Evolutionary conservation across 371 early-diverging fungal species (phyloP).

Genomic region (Mucor piriformis): DNA sequence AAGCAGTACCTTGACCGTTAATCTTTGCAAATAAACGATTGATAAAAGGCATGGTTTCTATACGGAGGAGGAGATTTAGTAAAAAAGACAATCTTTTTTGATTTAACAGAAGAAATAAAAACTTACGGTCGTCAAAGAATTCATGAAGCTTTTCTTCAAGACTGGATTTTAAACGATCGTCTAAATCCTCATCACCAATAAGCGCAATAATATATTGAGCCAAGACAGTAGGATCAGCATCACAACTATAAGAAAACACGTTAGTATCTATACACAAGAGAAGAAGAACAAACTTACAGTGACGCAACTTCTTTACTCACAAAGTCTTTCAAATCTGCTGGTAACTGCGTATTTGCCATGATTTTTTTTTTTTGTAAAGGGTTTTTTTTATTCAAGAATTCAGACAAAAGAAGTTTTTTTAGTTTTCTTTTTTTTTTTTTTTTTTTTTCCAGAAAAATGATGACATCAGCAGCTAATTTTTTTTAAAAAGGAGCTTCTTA

Average conservation of each 20-base stretch:
- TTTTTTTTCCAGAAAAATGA: too few species aligned
- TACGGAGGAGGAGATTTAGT: not conserved
- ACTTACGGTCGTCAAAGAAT: slow-evolving; percentile 64
- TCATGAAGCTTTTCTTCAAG: slow-evolving; percentile 55
- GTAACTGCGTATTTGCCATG: slow-evolving; percentile 18
- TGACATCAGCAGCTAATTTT: too few species aligned
- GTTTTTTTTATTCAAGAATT: not conserved
- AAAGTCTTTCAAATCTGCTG: slow-evolving; percentile 49
- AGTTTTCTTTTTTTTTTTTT: too few species aligned
- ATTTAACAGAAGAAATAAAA: not conserved
- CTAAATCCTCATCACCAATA: slow-evolving; percentile 65
- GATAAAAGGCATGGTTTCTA: slow-evolving; percentile 74
- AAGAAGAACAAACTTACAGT: too few species aligned
- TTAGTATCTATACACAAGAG: too few species aligned
- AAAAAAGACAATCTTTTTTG: not conserved
- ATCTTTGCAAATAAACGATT: slow-evolving; percentile 60
- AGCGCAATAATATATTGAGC: slow-evolving; percentile 84
- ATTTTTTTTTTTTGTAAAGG: not conserved
- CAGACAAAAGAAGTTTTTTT: too few species aligned
- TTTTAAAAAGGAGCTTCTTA: too few species aligned
- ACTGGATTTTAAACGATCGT: slow-evolving; percentile 37
- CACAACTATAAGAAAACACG: slow-evolving; percentile 58
- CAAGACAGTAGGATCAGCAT: slow-evolving; percentile 78
- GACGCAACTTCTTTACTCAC: slow-evolving; percentile 50
- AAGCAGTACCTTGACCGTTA: slow-evolving; percentile 28